Evolutionary conservation across 208 protist species (phyloP), one percentile per base, ranked within the genome.

Genomic region (Angomonas desouzai): DNA sequence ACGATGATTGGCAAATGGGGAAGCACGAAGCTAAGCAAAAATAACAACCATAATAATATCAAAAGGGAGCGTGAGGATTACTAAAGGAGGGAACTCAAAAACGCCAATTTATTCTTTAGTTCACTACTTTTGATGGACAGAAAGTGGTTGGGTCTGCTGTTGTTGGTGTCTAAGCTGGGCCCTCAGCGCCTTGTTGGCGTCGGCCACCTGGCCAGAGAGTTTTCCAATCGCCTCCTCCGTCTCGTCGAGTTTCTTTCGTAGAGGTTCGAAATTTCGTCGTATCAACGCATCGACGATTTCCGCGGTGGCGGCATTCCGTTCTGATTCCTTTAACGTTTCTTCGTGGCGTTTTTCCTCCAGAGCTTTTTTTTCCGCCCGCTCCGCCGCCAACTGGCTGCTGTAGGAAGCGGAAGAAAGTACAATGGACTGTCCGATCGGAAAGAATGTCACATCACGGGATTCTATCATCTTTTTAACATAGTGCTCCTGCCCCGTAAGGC

Each of bases 401-500:
- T 64, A 55, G 1, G 65, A 55, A 51, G 72, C 64, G 22, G 66
- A 61, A n/a, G 34, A 61, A 22, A 94, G 70, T 22, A 79, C 65
- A 36, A 93, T 66, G 55, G 76, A 89, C 28, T 65, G 57, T 36
- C 70, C 77, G 22, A 86, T 83, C 1, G 87, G 91, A 63, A 89
- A 94, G 71, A 96, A 96, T 45, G 77, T 77, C 32, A 96, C 63
- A 48, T 88, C 83, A 22, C 77, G 70, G 3, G 66, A 55, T 18
- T 67, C 16, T 6, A 90, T 66, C 47, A 73, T 70, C 40, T 72
- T 67, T 49, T 77, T 49, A 11, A 96, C 83, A 66, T 93, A 91
- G 33, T 76, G 73, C 76, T 96, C 91, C 71, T 94, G 86, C 1
- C 85, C 91, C 0, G 82, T 96, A 49, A 89, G 83, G 38, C 48